Base-by-base conservation (phyloP, 2,329 filamentous ascomycete genomes). In the Pseudogymnoascus destructans region DNA sequence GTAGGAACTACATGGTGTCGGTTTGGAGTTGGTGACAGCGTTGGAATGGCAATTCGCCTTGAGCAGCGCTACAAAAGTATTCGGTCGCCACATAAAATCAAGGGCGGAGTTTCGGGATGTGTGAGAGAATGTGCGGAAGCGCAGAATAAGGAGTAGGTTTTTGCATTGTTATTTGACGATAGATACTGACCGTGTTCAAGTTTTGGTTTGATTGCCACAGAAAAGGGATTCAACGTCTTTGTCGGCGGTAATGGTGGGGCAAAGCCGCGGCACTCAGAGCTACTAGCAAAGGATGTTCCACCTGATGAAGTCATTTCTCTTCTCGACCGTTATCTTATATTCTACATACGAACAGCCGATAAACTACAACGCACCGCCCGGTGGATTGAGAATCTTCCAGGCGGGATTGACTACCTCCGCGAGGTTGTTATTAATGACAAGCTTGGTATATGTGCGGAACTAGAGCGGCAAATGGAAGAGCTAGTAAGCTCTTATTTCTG, bases 31-130 rank as follows among this genome's bases (percentile, higher is more conserved):
- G 88, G 89, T 25, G 90, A 95, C 72, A 90, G 86, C 70, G 90
- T 95, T 0, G 90, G 90, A 9, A 88, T 95, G 85, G 90, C 90
- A 0, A 84, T 95, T 13, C 79, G 89, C 3, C 73, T 95, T 0
- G 90, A 95, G 71, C 87, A 95, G 73, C 81, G 90, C 49, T 95
- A 95, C 73, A 95, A 95, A 77, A 89, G 87, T 66, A 86, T 95
- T 60, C 82, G 90, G n/a, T 79, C 79, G 13, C 90, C 90, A 7
- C 90, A 95, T 70, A 95, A 95, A 75, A 80, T 95, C 70, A 95
- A 95, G 71, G 89, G 87, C 1, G 90, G 88, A 58, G 89, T 95
- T 0, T 91, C 86, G 58, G 90, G 90, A 10, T 95, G 90, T 63
- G 89, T 95, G n/a, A 79, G 90, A 58, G 90, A 95, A 72, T 95